These are phyloP conservation scores for Coemansia sp. DNA, from an alignment of 192 early-diverging fungal genomes.

Conservation along the genomic window DNA sequence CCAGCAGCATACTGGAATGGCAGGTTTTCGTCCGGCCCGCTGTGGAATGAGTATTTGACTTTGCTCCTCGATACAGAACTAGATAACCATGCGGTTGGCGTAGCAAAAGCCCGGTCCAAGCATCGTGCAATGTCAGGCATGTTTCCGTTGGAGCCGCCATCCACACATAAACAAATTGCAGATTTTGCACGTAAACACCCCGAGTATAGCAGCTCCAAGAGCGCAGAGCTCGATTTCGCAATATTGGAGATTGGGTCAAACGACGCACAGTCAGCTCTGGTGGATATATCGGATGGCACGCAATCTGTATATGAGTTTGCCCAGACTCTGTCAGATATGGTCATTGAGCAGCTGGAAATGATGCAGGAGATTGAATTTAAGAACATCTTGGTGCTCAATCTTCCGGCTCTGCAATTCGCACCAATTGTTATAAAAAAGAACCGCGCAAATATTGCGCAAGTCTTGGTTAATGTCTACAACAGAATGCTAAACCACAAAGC, in stretches of 20 bases:
- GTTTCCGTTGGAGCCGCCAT: constrained; percentile 24
- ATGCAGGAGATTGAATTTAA: constrained; percentile 23
- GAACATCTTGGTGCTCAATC: constrained; percentile 21
- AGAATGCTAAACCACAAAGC: constrained; percentile 13
- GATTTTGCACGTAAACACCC: constrained; percentile 4
- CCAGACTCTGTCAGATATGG: constrained; percentile 14
- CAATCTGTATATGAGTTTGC: constrained; percentile 23
- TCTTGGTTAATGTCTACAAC: constrained; percentile 24
- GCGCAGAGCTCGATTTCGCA: constrained; percentile 8
- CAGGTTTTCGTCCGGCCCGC: constrained; percentile 37
- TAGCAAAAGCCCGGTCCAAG: constrained; percentile 13
- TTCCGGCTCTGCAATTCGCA: constrained; percentile 31
- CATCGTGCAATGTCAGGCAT: constrained; percentile 10
- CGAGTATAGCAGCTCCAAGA: not conserved
- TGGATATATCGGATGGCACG: constrained; percentile 12
- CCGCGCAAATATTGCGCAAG: constrained; percentile 8
- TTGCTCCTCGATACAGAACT: constrained; percentile 10
- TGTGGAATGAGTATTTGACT: constrained; percentile 37
- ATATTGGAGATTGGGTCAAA: constrained; percentile 38
- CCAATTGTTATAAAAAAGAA: constrained; percentile 24
- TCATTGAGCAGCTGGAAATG: constrained; percentile 24
- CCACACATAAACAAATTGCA: constrained; percentile 25
- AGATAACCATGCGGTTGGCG: constrained; percentile 27
- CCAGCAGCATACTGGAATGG: constrained; percentile 43
- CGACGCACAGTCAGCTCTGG: constrained; percentile 18